Evolutionary conservation across 2,329 filamentous ascomycete genomes (phyloP).

Genomic region (Trichoderma endophyticum): DNA sequence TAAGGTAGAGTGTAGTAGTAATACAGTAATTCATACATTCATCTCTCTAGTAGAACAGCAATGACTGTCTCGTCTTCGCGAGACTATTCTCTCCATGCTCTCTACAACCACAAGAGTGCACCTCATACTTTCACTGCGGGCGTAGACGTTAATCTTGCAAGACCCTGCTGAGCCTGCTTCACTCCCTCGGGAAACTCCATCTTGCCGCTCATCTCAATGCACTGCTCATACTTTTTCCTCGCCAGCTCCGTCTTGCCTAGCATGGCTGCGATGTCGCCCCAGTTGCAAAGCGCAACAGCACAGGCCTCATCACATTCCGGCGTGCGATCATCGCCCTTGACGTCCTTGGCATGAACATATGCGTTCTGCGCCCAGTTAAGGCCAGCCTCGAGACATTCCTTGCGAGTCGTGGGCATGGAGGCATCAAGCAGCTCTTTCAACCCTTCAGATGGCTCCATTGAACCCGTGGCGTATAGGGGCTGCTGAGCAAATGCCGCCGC

Average conservation of each 20-base stretch:
- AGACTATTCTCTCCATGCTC: too few species aligned
- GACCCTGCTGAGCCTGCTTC: slow-evolving; percentile 49
- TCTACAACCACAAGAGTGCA: not conserved
- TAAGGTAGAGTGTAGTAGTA: not conserved
- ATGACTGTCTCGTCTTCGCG: not conserved
- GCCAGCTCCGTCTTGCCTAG: slow-evolving; percentile 64
- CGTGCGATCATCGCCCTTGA: slow-evolving; percentile 63
- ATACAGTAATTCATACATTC: not conserved
- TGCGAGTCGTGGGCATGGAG: slow-evolving; percentile 45
- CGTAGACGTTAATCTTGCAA: slow-evolving; percentile 35
- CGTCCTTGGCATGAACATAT: slow-evolving; percentile 61
- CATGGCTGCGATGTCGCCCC: slow-evolving; percentile 80
- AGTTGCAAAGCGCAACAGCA: slow-evolving; percentile 78
- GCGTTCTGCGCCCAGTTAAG: slow-evolving; percentile 78
- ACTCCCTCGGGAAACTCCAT: slow-evolving; percentile 52
- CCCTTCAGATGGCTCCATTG: slow-evolving; percentile 28
- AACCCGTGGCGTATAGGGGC: slow-evolving; percentile 38
- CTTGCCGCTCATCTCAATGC: slow-evolving; percentile 57
- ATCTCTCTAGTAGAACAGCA: not conserved
- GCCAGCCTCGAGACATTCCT: slow-evolving; percentile 65
- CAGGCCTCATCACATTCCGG: slow-evolving; percentile 83
- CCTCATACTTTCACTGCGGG: not conserved
- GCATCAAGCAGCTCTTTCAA: slow-evolving; percentile 29
- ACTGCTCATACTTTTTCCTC: slow-evolving; percentile 64
- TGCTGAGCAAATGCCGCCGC: slow-evolving; percentile 71